Conservation (phyloP, 208 protist species). For the Vickermania ingenoplastis region DNA sequence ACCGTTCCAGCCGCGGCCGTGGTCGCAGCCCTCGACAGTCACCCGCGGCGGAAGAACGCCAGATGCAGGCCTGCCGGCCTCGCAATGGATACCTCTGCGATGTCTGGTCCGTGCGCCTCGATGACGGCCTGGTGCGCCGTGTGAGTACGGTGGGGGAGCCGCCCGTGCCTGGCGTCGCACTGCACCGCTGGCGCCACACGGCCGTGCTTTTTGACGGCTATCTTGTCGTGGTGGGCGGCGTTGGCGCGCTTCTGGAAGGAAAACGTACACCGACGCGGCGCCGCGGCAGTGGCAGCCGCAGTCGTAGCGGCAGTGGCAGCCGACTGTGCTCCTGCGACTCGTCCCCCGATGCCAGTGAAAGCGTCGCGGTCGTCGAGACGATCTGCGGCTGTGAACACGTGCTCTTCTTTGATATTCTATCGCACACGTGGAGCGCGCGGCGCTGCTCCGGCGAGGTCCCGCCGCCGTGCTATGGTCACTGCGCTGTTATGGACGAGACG, state of each 20-base stretch:
- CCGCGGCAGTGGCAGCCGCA: not conserved
- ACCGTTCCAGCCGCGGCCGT: too few species aligned
- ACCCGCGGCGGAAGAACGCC: not conserved
- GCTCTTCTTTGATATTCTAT: conserved; percentile 39
- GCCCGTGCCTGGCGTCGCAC: not conserved
- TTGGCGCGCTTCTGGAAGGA: not conserved
- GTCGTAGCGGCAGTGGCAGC: not conserved
- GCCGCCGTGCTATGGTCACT: conserved; percentile 49
- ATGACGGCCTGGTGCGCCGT: conserved; percentile 2
- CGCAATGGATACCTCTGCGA: conserved; percentile 9
- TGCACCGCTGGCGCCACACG: conserved; percentile 3
- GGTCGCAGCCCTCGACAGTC: not conserved
- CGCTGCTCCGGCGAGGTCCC: conserved; percentile 18
- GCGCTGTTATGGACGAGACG: conserved; percentile 13
- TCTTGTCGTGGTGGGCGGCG: conserved; percentile 3
- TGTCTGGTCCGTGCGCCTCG: conserved; percentile 13
- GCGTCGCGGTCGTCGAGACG: conserved; percentile 3
- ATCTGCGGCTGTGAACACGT: conserved; percentile 29
- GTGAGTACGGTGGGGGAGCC: not conserved
- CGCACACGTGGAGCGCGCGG: conserved; percentile 24
- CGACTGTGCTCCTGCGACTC: too few species aligned
- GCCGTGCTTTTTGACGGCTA: not conserved
- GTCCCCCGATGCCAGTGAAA: not conserved
- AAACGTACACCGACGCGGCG: not conserved
- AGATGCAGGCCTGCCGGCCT: not conserved